Evolutionary conservation across 139 green algal species (phyloP), one percentile per base, ranked within the genome.

Genomic region (Micractinium sp.): DNA sequence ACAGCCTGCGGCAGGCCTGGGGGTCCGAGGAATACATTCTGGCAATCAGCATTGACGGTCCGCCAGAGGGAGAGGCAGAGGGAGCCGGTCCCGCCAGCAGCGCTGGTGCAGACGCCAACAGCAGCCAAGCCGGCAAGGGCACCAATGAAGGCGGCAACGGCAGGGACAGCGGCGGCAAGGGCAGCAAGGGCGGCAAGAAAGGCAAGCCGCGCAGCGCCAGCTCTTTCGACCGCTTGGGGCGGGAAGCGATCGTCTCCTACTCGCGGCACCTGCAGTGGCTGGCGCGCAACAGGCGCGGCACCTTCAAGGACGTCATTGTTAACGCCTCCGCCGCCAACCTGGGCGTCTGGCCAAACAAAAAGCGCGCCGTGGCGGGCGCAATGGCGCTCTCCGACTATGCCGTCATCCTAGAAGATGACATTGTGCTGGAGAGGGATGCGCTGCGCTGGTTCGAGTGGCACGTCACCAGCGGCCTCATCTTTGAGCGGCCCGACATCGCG

Each of bases 381-480:
- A 38, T 87, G 38, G 20, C 47, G 36, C 67, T 87, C 25, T 79
- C 38, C 38, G 83, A 87, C 67, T 87, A 69, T 80, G 83, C 41
- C 15, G 67, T 87, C 23, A 29, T 87, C 3, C 66, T 87, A 39
- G 83, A 87, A 66, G 83, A 87, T 36, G 83, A 87, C 29, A 79
- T 87, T 16, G 41, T 79, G 38, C 27, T 80, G 83, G 63, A 53
- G n/a, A 67, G 16, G 15, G 83, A 87, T 15, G 83, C 67, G 83
- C 83, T 87, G 83, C 83, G 83, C 66, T 87, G 83, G 83, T 87
- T 87, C 69, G 83, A 87, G 67, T 87, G 83, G 83, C 83, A 87
- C 67, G 83, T 87, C 67, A 81, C 83, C 83, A 69, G 38, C 67
- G 83, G 83, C 27, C 83, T 87, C 66, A 87, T 87, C 39, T 87